Conservation (phyloP, 2,329 filamentous ascomycete genomes). For the Peltaster fructicola region DNA sequence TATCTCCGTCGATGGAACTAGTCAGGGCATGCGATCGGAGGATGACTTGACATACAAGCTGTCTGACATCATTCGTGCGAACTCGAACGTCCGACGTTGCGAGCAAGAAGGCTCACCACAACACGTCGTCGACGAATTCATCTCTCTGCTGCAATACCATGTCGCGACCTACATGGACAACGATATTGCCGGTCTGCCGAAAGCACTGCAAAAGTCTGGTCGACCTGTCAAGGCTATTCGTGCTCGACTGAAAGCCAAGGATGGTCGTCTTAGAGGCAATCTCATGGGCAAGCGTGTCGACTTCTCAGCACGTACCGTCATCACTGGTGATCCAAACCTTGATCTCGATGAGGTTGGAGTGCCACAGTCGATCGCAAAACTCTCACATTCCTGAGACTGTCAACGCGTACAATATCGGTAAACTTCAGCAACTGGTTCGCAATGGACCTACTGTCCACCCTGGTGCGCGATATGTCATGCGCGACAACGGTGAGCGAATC, state of each 20-base stretch:
- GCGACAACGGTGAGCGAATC: slow-evolving; percentile 82
- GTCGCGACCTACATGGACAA: slow-evolving; percentile 99
- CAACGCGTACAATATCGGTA: slow-evolving; percentile 92
- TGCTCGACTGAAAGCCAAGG: slow-evolving; percentile 95
- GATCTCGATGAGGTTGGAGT: slow-evolving; percentile 96
- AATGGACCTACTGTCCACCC: slow-evolving; percentile 92
- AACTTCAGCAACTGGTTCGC: slow-evolving; percentile 71
- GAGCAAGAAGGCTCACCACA: slow-evolving; percentile 81
- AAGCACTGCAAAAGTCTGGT: slow-evolving; percentile 90
- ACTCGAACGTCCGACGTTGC: slow-evolving; percentile 81
- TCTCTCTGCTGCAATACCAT: slow-evolving; percentile 85
- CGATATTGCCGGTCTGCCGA: slow-evolving; percentile 87
- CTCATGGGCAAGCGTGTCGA: slow-evolving; percentile 99
- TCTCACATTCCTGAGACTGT: slow-evolving; percentile 91
- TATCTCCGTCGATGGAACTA: slow-evolving; percentile 91
- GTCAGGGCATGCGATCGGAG: slow-evolving; percentile 82
- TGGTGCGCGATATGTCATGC: slow-evolving; percentile 89
- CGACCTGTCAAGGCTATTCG: slow-evolving; percentile 93
- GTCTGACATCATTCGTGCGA: slow-evolving; percentile 93
- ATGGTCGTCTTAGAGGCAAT: slow-evolving; percentile 92
- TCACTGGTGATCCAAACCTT: slow-evolving; percentile 93
- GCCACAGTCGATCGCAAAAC: slow-evolving; percentile 79
- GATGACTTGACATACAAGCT: slow-evolving; percentile 99
- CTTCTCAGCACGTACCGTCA: slow-evolving; percentile 98
- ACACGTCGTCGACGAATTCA: slow-evolving; percentile 82